Base-by-base conservation (phyloP, 169 alveolate species). In the Cryptosporidium meleagridis region DNA sequence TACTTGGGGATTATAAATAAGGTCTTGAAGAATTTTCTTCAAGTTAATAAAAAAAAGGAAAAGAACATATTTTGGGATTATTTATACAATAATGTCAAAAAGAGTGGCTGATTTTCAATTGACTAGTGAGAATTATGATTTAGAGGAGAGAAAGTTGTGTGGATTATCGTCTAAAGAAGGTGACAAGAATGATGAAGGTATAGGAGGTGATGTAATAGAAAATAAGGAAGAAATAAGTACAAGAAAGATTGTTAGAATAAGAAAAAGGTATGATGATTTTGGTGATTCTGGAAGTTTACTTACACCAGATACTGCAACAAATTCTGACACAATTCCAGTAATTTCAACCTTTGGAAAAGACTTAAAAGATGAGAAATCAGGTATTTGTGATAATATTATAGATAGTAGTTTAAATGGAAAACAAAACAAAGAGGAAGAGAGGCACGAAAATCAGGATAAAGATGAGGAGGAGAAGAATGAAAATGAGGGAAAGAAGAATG, bases 91-190 rank as follows among this genome's bases (percentile, higher is more conserved):
- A 44, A 80, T 80, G 89, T 80, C 89, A 26, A 80, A 80, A 29
- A 59, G 89, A 80, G 31, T 7, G 23, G 89, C 89, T 8, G 89
- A 80, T 65, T 80, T 61, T 41, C 89, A 80, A 39, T 48, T 80
- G 23, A 80, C 89, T 12, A 80, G 68, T 62, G 73, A 62, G 26
- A 80, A 80, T 45, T 59, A 37, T 53, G 89, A 80, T 29, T 31
- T 53, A 48, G 70, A 72, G 41, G 75, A 61, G 39, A 35, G 41
- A 39, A 55, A 31, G 44, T 45, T 71, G 29, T 26, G 85, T 16
- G 52, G 35, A 14, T 10, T 12, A 29, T 61, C n/a, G 18, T 61
- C 35, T 61, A 61, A 48, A 48, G 69, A 59, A 23, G 7, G 3
- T 69, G 62, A 10, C 8, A 23, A 69, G 14, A 59, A 3, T 69